These are phyloP conservation scores for Pezicula neosporulosa DNA, from an alignment of 2,329 filamentous ascomycete species.

Conservation along the genomic window DNA sequence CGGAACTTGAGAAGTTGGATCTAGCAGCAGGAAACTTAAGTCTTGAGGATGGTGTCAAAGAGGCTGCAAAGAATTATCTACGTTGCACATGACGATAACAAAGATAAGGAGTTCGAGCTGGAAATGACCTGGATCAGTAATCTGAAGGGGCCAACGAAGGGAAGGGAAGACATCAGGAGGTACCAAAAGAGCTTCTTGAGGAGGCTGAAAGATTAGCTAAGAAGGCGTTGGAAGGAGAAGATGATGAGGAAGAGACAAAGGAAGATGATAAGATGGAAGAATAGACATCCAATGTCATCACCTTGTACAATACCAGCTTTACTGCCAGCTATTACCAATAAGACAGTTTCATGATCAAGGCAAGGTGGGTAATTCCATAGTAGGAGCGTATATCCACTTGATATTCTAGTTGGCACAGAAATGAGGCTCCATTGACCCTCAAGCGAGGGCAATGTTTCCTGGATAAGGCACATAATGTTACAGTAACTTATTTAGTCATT, in stretches of 20 bases:
- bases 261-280: constrained; percentile 82
- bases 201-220: constrained; percentile 93
- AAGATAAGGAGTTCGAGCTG: constrained; percentile 99
- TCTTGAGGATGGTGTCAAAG: constrained; percentile 85
- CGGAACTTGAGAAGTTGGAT: constrained; percentile 96
- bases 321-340: neutral
- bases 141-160: constrained; percentile 82
- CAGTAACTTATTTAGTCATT: no score
- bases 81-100: constrained; percentile 96
- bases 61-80: constrained; percentile 96
- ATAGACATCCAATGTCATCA: constrained; percentile 41
- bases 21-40: constrained; percentile 73
- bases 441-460: no score
- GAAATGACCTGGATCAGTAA: constrained; percentile 99
- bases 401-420: no score
- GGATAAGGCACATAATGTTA: no score
- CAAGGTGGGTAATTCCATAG: no score
- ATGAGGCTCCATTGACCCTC: no score
- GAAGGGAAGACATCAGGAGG: constrained; percentile 88
- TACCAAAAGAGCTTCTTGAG: constrained; percentile 84
- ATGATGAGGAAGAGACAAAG: constrained; percentile 73
- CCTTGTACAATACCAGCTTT: constrained; percentile 26
- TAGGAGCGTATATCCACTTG: no score
- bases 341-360: no score
- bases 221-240: constrained; percentile 82